Evolutionary conservation across 257 asterid species (phyloP), one percentile per base, ranked within the genome.

Genomic region (Anisodus tanguticus): DNA sequence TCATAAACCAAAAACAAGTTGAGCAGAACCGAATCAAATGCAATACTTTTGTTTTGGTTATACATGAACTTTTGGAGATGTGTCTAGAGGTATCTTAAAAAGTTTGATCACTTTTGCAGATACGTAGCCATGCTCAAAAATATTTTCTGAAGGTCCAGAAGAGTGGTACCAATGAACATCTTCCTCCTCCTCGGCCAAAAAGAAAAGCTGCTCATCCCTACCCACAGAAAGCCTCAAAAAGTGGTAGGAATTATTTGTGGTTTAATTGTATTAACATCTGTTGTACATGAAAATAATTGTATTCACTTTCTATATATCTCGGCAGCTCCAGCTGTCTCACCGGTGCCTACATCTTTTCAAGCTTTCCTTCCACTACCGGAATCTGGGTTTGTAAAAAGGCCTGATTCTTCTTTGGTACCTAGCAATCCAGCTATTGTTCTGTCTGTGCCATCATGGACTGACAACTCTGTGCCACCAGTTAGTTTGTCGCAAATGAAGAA

Each of bases 121-220:
- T 95, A 83, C 98, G 98, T 80, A 95, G 98, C 90, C 98, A 95
- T 88, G 99, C 99, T 22, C 99, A 95, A 81, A 95, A 95, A 87
- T 95, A 94, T 88, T 95, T 94, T 88, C 91, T 93, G 80, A 95
- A 95, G 87, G 98, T 90, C 67, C 98, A 95, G 85, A 95, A 94
- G 90, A 93, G 97, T 88, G 99, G 99, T 70, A 86, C 97, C 70
- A 91, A 87, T 67, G 98, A 94, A 86, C 99, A 92, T 91, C 93
- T 95, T 85, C 98, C 99, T 76, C 99, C 99, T 82, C 99, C 99
- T 86, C 90, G 98, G 60, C 99, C 99, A 4, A 95, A 95, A 93
- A 91, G 99, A 88, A 95, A 95, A 88, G 97, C 99, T 54, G 89
- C 97, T 67, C 99, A 94, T 89, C 99, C 99, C 8, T 95, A 95